phyloP scores from a whole-genome alignment of 345 rosid genomes.

The Eucalyptus marginata region DNA sequence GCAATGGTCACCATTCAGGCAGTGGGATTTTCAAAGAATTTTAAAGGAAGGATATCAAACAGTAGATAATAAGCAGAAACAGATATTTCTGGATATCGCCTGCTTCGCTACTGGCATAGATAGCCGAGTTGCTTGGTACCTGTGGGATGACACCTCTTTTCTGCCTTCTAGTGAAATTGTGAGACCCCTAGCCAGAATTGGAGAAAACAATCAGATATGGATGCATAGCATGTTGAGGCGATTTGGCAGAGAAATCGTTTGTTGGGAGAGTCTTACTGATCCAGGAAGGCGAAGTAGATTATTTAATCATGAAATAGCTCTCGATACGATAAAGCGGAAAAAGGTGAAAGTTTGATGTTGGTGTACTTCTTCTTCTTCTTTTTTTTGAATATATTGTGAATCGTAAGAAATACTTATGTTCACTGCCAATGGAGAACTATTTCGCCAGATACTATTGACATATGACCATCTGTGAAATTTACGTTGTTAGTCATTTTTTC shows the following conservation, averaged over 20 bases:
- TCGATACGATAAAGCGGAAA: background rate
- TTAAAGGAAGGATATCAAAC: background rate
- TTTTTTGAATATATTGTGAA: background rate
- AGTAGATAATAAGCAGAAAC: background rate
- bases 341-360: background rate
- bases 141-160: background rate
- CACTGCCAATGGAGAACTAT: background rate
- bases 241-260: background rate
- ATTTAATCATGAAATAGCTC: background rate
- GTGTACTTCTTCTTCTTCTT: too few species aligned
- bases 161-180: background rate
- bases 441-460: background rate
- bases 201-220: background rate
- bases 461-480: background rate
- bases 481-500: background rate
- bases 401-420: background rate
- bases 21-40: background rate
- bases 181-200: background rate
- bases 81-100: background rate
- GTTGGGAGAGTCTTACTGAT: background rate
- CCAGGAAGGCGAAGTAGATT: background rate
- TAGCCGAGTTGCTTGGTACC: background rate
- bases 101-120: background rate
- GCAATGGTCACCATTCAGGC: background rate
- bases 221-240: background rate